These are phyloP conservation scores for Talaromyces sp. DNA, from an alignment of 2,329 filamentous ascomycete genomes.

Conservation along the genomic window DNA sequence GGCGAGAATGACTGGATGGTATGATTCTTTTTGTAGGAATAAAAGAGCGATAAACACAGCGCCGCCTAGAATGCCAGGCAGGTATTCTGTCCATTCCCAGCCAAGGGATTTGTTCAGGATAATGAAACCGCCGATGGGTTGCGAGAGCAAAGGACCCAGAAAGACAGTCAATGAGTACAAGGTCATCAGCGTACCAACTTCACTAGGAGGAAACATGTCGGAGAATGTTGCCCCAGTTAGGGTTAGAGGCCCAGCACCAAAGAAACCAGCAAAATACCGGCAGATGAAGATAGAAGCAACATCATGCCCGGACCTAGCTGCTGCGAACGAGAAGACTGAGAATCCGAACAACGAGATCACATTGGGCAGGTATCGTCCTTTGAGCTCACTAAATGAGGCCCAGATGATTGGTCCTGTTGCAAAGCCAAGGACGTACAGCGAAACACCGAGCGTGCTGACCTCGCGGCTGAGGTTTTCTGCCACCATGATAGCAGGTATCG, in stretches of 20 bases:
- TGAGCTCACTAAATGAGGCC: slow-evolving; percentile 58
- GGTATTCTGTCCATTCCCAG: slow-evolving; percentile 50
- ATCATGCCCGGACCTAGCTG: slow-evolving; percentile 42
- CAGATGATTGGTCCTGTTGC: slow-evolving; percentile 54
- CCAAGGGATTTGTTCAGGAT: slow-evolving; percentile 24
- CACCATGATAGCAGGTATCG: slow-evolving; percentile 8
- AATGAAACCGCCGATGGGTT: slow-evolving; percentile 29
- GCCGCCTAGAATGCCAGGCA: slow-evolving; percentile 38
- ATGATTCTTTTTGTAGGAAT: slow-evolving; percentile 40
- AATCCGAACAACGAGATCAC: slow-evolving; percentile 47
- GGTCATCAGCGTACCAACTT: slow-evolving; percentile 54
- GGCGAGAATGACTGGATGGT: slow-evolving; percentile 37
- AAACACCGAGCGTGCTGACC: slow-evolving; percentile 50
- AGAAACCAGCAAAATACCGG: slow-evolving; percentile 56
- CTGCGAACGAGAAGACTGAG: slow-evolving; percentile 58
- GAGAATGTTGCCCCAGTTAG: slow-evolving; percentile 64
- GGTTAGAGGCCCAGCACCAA: slow-evolving; percentile 57
- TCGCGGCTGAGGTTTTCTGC: slow-evolving; percentile 31
- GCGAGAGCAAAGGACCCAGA: slow-evolving; percentile 36
- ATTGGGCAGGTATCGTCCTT: slow-evolving; percentile 52
- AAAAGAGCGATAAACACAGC: slow-evolving; percentile 28
- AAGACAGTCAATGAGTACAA: slow-evolving; percentile 39
- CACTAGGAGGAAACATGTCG: slow-evolving; percentile 56
- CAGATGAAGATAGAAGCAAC: slow-evolving; percentile 54
- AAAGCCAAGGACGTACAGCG: slow-evolving; percentile 58